A percentile compares a stretch with the other conserved stretches of the same genome.
Evolutionary conservation across 257 asterid species (phyloP).

Genomic region (Solanum sparsipilum): DNA sequence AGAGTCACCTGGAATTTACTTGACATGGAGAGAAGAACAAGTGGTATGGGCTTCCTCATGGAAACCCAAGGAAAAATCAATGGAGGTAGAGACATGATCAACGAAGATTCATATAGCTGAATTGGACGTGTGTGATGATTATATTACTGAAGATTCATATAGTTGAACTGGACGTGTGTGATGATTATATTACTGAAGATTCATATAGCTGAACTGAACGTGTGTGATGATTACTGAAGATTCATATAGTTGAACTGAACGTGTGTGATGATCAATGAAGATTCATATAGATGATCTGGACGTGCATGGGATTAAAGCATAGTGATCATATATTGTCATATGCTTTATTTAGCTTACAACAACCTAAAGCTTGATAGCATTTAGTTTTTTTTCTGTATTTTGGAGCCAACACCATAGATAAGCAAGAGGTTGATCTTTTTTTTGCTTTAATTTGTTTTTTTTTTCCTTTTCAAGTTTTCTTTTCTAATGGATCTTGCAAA

Average conservation of each 20-base stretch:
- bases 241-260: not conserved
- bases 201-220: not conserved
- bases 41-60: constrained; percentile 89
- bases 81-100: not conserved
- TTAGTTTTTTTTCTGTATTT: not conserved
- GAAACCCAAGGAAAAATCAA: constrained; percentile 38
- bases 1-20: constrained; percentile 36
- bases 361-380: not conserved
- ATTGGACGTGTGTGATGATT: not conserved
- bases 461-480: not conserved
- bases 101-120: not conserved
- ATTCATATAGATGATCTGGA: not conserved
- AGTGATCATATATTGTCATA: not conserved
- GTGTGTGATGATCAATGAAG: not conserved
- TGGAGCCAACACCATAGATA: constrained; percentile 5
- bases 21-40: constrained; percentile 77
- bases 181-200: not conserved
- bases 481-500: not conserved
- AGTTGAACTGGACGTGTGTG: not conserved
- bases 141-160: not conserved
- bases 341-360: not conserved
- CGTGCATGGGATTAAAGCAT: not conserved
- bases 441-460: not conserved
- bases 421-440: not conserved
- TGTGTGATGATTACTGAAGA: not conserved